Conservation (phyloP, 352 stramenopile species). For the Globisporangium nagaii region DNA sequence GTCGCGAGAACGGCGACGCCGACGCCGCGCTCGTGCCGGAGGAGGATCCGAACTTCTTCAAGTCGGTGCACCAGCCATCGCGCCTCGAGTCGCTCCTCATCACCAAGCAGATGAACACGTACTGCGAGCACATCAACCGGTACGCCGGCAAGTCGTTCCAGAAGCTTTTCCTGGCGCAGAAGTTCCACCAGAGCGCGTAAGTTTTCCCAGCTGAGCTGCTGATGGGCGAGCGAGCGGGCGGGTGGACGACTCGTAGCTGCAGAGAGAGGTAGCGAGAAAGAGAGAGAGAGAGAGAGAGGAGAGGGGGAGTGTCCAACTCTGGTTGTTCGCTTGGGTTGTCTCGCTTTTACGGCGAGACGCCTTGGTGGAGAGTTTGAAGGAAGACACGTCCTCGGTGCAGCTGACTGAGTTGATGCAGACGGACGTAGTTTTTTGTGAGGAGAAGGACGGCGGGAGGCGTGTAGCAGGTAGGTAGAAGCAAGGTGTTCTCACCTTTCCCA, state of each 20-base stretch:
- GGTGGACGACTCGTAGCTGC: too few species aligned
- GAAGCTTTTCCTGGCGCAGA: constrained; percentile 88
- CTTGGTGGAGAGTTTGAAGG: neutral
- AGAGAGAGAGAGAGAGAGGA: neutral
- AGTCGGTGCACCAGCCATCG: constrained; percentile 83
- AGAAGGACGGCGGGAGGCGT: neutral
- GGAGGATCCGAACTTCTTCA: constrained; percentile 84
- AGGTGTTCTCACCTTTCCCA: neutral
- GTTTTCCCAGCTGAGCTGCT: too few species aligned
- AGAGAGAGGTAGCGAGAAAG: neutral
- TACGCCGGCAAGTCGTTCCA: constrained; percentile 89
- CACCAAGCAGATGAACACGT: constrained; percentile 91
- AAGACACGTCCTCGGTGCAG: neutral
- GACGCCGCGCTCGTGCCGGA: constrained; percentile 73
- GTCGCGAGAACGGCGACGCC: constrained; percentile 73
- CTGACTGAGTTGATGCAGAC: neutral
- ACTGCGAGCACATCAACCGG: constrained; percentile 90
- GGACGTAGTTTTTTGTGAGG: neutral
- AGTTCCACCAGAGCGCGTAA: constrained; percentile 84
- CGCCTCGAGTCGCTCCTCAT: constrained; percentile 86
- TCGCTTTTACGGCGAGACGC: too few species aligned
- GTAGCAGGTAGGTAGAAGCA: constrained; percentile 7
- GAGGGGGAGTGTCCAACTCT: too few species aligned
- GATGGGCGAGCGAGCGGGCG: too few species aligned
- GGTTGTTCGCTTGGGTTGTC: too few species aligned